Percentiles rank a stretch among this genome's conserved stretches.
These are phyloP conservation scores for Bryoerythrophyllum caledonicum DNA, from an alignment of 225 moss, liverwort and hornwort species.

Conservation along the genomic window DNA sequence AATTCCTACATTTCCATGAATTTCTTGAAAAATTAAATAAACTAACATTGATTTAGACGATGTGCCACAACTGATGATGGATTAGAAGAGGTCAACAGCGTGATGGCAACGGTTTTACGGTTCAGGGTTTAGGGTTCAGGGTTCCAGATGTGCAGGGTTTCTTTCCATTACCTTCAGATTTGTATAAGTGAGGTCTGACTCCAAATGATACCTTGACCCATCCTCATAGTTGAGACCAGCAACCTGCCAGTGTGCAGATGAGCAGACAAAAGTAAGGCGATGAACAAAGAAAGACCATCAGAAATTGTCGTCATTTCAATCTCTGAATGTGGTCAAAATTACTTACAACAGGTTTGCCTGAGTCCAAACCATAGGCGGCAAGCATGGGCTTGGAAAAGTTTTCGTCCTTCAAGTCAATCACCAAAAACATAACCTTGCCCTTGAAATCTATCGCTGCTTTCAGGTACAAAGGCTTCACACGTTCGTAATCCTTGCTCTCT, in stretches of 20 bases:
- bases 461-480: conserved; percentile 44
- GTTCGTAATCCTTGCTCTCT: conserved; percentile 54
- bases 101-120: not conserved
- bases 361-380: conserved; percentile 58
- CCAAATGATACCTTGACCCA: conserved; percentile 67
- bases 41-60: not conserved
- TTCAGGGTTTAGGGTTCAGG: not conserved
- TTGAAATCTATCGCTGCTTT: conserved; percentile 66
- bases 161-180: conserved; percentile 47
- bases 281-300: not conserved
- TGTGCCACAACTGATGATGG: not conserved
- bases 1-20: conserved; percentile 44
- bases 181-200: conserved; percentile 47
- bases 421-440: conserved; percentile 72
- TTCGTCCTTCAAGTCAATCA: conserved; percentile 72
- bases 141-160: not conserved
- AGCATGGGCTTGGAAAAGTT: conserved; percentile 73
- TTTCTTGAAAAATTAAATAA: not conserved
- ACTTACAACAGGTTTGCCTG: conserved; percentile 54
- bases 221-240: conserved; percentile 63
- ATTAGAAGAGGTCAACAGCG: not conserved
- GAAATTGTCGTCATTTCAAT: not conserved
- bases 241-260: conserved; percentile 33
- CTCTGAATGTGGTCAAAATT: not conserved
- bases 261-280: conserved; percentile 2